Conservation (phyloP, 1,284 basidiomycete genomes). For the Boletus holoroseus region DNA sequence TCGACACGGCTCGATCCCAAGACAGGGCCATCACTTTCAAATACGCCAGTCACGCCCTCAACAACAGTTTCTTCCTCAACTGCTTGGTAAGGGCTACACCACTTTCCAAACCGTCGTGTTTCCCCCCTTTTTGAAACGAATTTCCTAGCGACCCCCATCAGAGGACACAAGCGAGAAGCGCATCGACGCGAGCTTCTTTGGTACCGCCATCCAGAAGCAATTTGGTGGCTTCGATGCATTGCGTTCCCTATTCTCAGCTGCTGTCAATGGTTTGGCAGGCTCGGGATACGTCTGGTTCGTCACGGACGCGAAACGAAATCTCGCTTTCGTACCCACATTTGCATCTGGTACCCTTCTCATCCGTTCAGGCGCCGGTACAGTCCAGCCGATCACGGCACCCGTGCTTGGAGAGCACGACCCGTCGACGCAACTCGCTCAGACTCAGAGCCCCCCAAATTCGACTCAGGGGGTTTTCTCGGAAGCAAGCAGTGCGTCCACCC, state of each 20-base stretch:
- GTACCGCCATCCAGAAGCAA: constrained; percentile 41
- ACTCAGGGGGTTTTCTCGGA: background rate
- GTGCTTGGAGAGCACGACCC: constrained; percentile 25
- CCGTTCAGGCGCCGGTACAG: constrained; percentile 41
- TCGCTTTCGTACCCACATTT: constrained; percentile 80
- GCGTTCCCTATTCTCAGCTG: constrained; percentile 72
- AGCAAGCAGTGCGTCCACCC: background rate
- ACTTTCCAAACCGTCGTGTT: background rate
- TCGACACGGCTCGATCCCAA: constrained; percentile 61
- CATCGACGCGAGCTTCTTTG: constrained; percentile 38
- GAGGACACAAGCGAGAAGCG: constrained; percentile 41
- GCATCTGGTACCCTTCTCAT: constrained; percentile 88
- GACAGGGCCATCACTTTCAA: constrained; percentile 77
- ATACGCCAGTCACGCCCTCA: constrained; percentile 87
- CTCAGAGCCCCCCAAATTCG: background rate
- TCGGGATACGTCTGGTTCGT: constrained; percentile 90
- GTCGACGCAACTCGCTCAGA: background rate
- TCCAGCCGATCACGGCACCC: constrained; percentile 35
- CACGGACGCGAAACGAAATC: constrained; percentile 55
- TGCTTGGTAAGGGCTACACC: constrained; percentile 60
- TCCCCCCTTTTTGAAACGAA: background rate
- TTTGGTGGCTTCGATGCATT: constrained; percentile 67
- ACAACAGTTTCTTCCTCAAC: constrained; percentile 94
- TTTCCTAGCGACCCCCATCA: constrained; percentile 47
- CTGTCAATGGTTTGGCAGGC: constrained; percentile 72